Evolutionary conservation across 257 asterid genomes (phyloP).

Genomic region (Ballota nigra): DNA sequence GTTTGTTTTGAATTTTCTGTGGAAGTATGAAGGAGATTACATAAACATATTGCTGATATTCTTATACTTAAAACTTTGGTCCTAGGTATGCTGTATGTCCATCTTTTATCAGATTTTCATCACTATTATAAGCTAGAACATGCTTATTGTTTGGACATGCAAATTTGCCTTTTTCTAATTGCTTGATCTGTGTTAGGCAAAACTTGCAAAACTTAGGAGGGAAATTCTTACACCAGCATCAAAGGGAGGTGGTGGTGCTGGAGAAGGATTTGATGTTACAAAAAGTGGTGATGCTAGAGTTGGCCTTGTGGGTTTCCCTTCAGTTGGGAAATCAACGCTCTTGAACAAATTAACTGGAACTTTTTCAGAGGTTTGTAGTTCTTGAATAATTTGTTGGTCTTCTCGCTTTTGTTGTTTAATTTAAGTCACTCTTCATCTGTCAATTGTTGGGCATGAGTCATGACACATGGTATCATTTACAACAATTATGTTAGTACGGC

Average conservation of each 20-base stretch:
- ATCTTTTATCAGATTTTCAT: not conserved
- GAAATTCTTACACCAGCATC: constrained; percentile 87
- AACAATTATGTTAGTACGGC: not conserved
- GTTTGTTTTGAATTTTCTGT: not conserved
- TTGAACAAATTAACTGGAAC: constrained; percentile 94
- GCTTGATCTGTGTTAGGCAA: constrained; percentile 53
- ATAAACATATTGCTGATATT: not conserved
- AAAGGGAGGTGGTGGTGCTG: constrained; percentile 99
- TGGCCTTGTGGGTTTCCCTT: constrained; percentile 96
- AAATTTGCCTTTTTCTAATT: constrained; percentile 7
- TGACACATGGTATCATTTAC: not conserved
- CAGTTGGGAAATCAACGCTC: constrained; percentile 97
- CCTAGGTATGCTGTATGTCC: not conserved
- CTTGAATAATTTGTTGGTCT: constrained; percentile 4
- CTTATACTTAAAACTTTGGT: not conserved
- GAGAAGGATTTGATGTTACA: constrained; percentile 98
- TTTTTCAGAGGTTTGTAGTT: constrained; percentile 77
- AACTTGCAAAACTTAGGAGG: constrained; percentile 95
- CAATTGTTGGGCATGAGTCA: not conserved
- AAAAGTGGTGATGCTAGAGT: constrained; percentile 99
- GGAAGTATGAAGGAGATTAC: not conserved
- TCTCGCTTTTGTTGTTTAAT: constrained; percentile 3
- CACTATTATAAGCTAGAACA: not conserved
- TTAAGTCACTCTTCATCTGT: not conserved
- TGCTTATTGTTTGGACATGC: constrained; percentile 1